phyloP scores from a whole-genome alignment of 179 eudicot genomes.

The Silene vulgaris region DNA sequence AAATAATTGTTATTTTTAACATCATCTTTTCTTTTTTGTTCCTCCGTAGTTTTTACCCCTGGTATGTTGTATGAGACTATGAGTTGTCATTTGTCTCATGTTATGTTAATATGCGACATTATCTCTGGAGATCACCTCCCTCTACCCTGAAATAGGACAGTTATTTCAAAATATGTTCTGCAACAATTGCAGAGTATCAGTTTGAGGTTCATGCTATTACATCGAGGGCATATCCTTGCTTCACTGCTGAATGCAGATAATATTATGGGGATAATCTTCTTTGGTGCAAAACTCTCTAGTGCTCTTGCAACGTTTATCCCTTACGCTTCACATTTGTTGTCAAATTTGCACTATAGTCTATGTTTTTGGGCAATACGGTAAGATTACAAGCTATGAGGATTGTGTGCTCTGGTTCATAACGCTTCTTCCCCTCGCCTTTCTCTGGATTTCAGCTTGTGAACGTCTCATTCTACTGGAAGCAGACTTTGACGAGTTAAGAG shows the following conservation, averaged over 20 bases:
- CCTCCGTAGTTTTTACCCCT: no score
- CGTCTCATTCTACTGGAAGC: slow-evolving; percentile 72
- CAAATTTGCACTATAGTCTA: background rate
- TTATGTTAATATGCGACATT: no score
- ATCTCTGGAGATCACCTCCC: background rate
- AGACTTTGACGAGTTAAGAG: slow-evolving; percentile 63
- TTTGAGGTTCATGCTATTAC: background rate
- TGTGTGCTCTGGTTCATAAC: background rate
- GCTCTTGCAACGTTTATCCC: background rate
- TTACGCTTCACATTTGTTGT: background rate
- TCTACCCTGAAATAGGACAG: background rate
- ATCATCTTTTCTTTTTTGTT: no score
- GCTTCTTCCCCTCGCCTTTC: background rate
- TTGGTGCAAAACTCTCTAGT: background rate
- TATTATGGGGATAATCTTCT: background rate
- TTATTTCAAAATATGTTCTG: no score
- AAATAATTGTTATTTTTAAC: no score
- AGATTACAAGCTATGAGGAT: background rate
- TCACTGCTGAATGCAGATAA: background rate
- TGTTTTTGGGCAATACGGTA: background rate
- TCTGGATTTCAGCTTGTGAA: slow-evolving; percentile 58
- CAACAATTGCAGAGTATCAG: background rate
- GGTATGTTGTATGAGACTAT: no score
- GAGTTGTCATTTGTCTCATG: no score
- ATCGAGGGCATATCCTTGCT: background rate